These are phyloP conservation scores for Leccinum aurantiacum DNA, from an alignment of 768 basidiomycete species.

Conservation along the genomic window DNA sequence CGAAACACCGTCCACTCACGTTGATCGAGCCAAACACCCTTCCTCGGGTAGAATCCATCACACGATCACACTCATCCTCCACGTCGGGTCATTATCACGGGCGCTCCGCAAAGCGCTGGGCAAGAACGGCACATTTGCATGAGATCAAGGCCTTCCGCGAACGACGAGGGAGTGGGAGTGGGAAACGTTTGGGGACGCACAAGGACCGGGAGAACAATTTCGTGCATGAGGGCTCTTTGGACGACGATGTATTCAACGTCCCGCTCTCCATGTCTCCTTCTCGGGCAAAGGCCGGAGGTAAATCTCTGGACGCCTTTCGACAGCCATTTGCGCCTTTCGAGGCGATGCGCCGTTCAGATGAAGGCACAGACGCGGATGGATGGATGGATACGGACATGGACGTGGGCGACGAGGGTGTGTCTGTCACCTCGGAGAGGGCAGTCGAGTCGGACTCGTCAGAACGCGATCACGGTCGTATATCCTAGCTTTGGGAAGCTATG, in stretches of 20 bases:
- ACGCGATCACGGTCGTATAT: neutral
- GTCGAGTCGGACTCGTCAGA: conserved; percentile 10
- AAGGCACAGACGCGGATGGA: conserved; percentile 24
- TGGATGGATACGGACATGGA: conserved; percentile 45
- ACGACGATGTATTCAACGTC: conserved; percentile 21
- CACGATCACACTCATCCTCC: conserved; percentile 25
- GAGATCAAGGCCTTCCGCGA: conserved; percentile 43
- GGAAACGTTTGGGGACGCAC: conserved; percentile 6
- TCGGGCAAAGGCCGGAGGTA: neutral
- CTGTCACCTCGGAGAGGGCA: conserved; percentile 15
- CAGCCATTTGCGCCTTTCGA: conserved; percentile 14
- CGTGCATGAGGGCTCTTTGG: neutral
- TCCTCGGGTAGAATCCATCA: conserved; percentile 19
- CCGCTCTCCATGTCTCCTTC: neutral
- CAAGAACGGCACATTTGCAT: conserved; percentile 67
- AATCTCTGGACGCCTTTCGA: neutral
- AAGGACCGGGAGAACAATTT: conserved; percentile 15
- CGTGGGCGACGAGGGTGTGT: conserved; percentile 28
- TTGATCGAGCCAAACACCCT: conserved; percentile 27
- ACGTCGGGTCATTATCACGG: conserved; percentile 11
- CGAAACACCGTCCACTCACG: conserved; percentile 14
- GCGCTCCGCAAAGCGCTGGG: conserved; percentile 54
- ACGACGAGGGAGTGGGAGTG: conserved; percentile 10
- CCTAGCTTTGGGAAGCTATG: neutral
- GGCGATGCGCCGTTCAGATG: conserved; percentile 9